Evolutionary conservation across 2,329 filamentous ascomycete genomes (phyloP).

Genomic region (Aspergillus unguis): DNA sequence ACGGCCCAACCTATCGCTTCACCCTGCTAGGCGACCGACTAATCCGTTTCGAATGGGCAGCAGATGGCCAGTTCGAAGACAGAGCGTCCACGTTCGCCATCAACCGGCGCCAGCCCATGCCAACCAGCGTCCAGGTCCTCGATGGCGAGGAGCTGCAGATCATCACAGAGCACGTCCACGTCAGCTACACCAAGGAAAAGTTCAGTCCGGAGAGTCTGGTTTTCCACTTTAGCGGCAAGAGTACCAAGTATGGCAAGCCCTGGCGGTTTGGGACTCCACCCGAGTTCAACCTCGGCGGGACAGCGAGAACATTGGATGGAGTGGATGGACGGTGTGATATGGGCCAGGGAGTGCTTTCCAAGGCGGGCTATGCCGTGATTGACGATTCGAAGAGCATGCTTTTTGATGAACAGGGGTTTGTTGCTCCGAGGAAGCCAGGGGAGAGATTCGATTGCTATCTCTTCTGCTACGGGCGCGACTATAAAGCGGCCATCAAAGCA

Average conservation of each 20-base stretch:
- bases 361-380: constrained; percentile 50
- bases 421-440: constrained; percentile 47
- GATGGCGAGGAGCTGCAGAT: constrained; percentile 54
- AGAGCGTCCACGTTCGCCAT: constrained; percentile 61
- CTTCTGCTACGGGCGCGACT: constrained; percentile 59
- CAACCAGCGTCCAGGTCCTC: constrained; percentile 46
- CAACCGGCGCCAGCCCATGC: constrained; percentile 50
- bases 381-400: constrained; percentile 58
- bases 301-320: constrained; percentile 54
- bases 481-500: constrained; percentile 51
- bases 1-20: constrained; percentile 55
- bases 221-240: constrained; percentile 45
- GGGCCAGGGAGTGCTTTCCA: constrained; percentile 51
- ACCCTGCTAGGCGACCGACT: constrained; percentile 57
- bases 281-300: constrained; percentile 44
- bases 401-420: constrained; percentile 53
- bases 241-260: constrained; percentile 38
- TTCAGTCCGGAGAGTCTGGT: constrained; percentile 53
- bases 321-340: constrained; percentile 52
- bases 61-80: constrained; percentile 60
- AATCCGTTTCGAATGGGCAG: constrained; percentile 61
- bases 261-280: constrained; percentile 55
- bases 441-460: constrained; percentile 58
- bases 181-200: constrained; percentile 57
- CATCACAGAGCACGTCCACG: constrained; percentile 53